Percentiles rank a stretch among this genome's conserved stretches.
Conservation (phyloP, 192 early-diverging fungal species). For the Backusella psychrophila region DNA sequence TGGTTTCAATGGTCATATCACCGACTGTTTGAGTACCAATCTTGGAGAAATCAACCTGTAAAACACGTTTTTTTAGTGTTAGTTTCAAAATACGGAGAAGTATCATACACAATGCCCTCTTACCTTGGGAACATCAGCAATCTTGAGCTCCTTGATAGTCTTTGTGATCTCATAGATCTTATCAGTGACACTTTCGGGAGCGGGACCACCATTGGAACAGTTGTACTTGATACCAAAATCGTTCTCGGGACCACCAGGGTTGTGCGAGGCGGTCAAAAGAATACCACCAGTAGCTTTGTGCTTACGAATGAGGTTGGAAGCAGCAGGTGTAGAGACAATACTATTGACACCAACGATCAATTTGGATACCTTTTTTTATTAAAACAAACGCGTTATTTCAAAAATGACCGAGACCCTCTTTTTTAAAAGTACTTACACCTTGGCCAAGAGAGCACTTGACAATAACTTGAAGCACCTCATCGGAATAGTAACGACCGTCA, state of each 20-base stretch:
- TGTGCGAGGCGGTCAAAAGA: constrained; percentile 97
- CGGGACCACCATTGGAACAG: constrained; percentile 93
- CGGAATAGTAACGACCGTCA: constrained; percentile 89
- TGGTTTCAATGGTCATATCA: constrained; percentile 75
- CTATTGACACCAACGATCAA: constrained; percentile 91
- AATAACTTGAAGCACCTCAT: constrained; percentile 87
- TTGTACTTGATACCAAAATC: constrained; percentile 99
- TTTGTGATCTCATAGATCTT: constrained; percentile 86
- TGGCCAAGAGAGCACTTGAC: constrained; percentile 84
- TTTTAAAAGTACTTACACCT: constrained; percentile 44
- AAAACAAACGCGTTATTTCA: not conserved
- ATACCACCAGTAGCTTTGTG: constrained; percentile 90
- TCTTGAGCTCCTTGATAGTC: constrained; percentile 63
- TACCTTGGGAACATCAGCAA: constrained; percentile 55
- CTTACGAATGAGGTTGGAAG: constrained; percentile 90
- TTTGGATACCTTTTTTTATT: constrained; percentile 59
- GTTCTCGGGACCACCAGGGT: constrained; percentile 95
- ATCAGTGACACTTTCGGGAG: constrained; percentile 93
- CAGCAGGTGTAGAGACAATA: constrained; percentile 94
- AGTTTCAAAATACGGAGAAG: not conserved
- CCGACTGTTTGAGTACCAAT: constrained; percentile 62
- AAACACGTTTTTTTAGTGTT: not conserved
- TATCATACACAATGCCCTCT: not conserved
- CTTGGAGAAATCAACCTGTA: constrained; percentile 67
- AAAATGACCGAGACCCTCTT: not conserved